Percentiles rank a stretch among this genome's conserved stretches.
Conservation (phyloP, 805 yeast genomes). For the Nakazawaea pomicola region DNA sequence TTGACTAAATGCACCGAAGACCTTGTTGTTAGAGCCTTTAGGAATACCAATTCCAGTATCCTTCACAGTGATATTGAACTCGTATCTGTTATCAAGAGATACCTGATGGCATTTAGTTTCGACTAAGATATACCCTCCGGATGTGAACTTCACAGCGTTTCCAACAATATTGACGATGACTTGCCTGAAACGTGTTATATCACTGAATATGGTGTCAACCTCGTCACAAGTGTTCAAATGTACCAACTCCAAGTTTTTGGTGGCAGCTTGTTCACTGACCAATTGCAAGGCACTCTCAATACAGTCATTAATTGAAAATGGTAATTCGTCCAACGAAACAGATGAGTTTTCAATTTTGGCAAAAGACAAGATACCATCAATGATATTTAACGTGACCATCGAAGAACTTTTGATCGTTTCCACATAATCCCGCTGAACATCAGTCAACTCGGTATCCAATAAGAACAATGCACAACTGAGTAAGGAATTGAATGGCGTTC, state of each 20-base stretch:
- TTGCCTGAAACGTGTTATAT: conserved; percentile 45
- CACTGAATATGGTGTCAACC: conserved; percentile 37
- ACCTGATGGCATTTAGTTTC: conserved; percentile 24
- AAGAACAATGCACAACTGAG: conserved; percentile 44
- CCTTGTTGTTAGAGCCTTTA: conserved; percentile 34
- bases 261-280: conserved; percentile 42
- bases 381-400: conserved; percentile 44
- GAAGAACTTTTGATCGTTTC: conserved; percentile 48
- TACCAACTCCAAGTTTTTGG: conserved; percentile 39
- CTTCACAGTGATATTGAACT: conserved; percentile 33
- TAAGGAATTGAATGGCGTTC: conserved; percentile 51
- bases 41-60: conserved; percentile 57
- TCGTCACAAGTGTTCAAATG: conserved; percentile 36
- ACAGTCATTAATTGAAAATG: conserved; percentile 39
- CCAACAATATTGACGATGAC: conserved; percentile 47
- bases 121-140: conserved; percentile 36
- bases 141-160: conserved; percentile 48
- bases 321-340: conserved; percentile 36
- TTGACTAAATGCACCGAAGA: conserved; percentile 49
- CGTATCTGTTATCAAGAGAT: conserved; percentile 31
- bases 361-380: conserved; percentile 50
- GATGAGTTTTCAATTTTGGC: conserved; percentile 54
- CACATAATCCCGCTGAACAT: conserved; percentile 43
- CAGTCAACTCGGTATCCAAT: conserved; percentile 40
- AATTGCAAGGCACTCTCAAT: conserved; percentile 43